Evolutionary conservation across 805 yeast species (phyloP).

Genomic region (Priceomyces haplophilus): DNA sequence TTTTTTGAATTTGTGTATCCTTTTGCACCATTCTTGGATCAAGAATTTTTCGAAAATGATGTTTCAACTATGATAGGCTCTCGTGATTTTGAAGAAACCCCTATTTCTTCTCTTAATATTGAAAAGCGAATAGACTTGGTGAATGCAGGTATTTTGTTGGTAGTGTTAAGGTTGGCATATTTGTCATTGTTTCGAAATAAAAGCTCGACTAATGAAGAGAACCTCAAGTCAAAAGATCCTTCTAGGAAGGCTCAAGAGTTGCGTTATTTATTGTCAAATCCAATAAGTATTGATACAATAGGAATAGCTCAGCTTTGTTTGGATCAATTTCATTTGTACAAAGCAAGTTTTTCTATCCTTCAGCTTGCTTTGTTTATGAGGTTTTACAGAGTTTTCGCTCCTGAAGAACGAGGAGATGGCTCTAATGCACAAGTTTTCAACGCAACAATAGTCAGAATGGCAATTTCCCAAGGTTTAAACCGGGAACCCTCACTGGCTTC

Average conservation of each 20-base stretch:
- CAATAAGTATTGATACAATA: conserved; percentile 42
- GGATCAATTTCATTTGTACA: conserved; percentile 49
- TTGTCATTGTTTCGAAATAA: conserved; percentile 36
- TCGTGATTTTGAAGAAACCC: conserved; percentile 18
- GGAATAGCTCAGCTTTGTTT: conserved; percentile 54
- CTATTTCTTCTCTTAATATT: conserved; percentile 19
- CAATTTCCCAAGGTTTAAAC: conserved; percentile 36
- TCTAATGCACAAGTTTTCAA: conserved; percentile 11
- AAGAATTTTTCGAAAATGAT: conserved; percentile 43
- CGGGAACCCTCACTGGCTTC: conserved; percentile 41
- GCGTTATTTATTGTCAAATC: not conserved
- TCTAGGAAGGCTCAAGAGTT: too few relatives aligned
- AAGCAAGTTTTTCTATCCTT: conserved; percentile 26
- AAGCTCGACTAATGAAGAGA: conserved; percentile 25
- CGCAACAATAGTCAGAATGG: conserved; percentile 35
- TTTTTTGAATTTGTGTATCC: conserved; percentile 59
- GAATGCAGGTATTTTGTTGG: conserved; percentile 35
- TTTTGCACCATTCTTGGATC: conserved; percentile 62
- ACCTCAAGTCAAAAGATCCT: conserved; percentile 13
- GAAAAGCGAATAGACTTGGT: conserved; percentile 42
- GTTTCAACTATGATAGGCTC: conserved; percentile 43
- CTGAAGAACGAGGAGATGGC: conserved; percentile 41
- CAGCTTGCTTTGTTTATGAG: conserved; percentile 29
- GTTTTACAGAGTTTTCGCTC: conserved; percentile 33
- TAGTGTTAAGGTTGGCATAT: conserved; percentile 41